These are phyloP conservation scores for Kregervanrija delftensis DNA, from an alignment of 805 yeast species.

Conservation along the genomic window DNA sequence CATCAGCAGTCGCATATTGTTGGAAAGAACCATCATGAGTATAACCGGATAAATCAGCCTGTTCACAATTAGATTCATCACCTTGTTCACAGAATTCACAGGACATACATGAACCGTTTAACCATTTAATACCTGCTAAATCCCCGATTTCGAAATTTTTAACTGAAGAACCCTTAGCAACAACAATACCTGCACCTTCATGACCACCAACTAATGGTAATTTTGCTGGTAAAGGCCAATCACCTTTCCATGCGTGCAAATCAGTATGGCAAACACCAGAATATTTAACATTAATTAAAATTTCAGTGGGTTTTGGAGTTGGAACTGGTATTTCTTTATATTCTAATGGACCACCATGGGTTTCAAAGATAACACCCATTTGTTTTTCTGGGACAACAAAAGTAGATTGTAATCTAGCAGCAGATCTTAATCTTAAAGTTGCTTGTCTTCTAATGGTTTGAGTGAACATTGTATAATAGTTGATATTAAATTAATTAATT, in stretches of 20 bases:
- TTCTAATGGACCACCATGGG: constrained; percentile 52
- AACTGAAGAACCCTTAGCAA: constrained; percentile 54
- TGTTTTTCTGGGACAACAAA: constrained; percentile 50
- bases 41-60: constrained; percentile 68
- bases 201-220: constrained; percentile 67
- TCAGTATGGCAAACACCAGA: constrained; percentile 75
- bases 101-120: constrained; percentile 57
- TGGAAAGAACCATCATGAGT: constrained; percentile 62
- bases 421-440: constrained; percentile 12
- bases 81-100: constrained; percentile 59
- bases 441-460: constrained; percentile 13
- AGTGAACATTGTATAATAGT: constrained; percentile 13
- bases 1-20: constrained; percentile 48
- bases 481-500: no score
- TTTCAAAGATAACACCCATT: constrained; percentile 66
- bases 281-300: constrained; percentile 59
- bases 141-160: constrained; percentile 58
- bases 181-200: constrained; percentile 70
- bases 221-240: constrained; percentile 55
- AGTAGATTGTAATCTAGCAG: constrained; percentile 22
- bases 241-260: constrained; percentile 70
- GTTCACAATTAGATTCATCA: constrained; percentile 58
- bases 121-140: constrained; percentile 63
- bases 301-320: constrained; percentile 55
- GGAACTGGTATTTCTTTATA: constrained; percentile 74